phyloP scores from a whole-genome alignment of 164 flowering plant genomes.

The Brasenia schreberi region DNA sequence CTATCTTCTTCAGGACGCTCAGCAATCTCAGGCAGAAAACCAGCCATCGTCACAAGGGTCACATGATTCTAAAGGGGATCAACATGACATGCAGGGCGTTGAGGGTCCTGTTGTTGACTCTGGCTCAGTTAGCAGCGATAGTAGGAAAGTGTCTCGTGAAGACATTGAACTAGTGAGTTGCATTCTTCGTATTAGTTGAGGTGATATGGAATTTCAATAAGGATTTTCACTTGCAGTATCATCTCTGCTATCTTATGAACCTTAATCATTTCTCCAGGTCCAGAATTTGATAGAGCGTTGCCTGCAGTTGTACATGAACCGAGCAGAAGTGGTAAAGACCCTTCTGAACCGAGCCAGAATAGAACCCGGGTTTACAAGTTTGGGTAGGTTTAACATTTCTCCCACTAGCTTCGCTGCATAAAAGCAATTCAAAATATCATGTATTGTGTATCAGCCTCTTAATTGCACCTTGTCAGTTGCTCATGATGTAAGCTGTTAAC shows the following conservation, averaged over 20 bases:
- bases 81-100: slow-evolving; percentile 29
- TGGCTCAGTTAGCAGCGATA: slow-evolving; percentile 70
- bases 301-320: slow-evolving; percentile 85
- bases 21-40: slow-evolving; percentile 33
- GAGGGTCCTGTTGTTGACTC: slow-evolving; percentile 63
- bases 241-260: slow-evolving; percentile 4
- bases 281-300: slow-evolving; percentile 92
- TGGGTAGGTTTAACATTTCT: slow-evolving; percentile 36
- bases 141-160: slow-evolving; percentile 72
- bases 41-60: slow-evolving; percentile 46
- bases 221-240: neutral
- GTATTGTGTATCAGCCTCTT: neutral
- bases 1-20: slow-evolving; percentile 19
- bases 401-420: neutral
- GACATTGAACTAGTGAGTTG: slow-evolving; percentile 15
- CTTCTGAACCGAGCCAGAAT: slow-evolving; percentile 81
- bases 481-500: neutral
- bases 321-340: slow-evolving; percentile 83
- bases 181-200: neutral
- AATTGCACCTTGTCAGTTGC: neutral
- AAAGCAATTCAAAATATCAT: neutral
- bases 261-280: slow-evolving; percentile 40
- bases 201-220: neutral
- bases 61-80: slow-evolving; percentile 63
- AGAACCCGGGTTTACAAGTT: slow-evolving; percentile 88